Conservation (phyloP, 108 stramenopile genomes). For the Cyclotella baltica region DNA sequence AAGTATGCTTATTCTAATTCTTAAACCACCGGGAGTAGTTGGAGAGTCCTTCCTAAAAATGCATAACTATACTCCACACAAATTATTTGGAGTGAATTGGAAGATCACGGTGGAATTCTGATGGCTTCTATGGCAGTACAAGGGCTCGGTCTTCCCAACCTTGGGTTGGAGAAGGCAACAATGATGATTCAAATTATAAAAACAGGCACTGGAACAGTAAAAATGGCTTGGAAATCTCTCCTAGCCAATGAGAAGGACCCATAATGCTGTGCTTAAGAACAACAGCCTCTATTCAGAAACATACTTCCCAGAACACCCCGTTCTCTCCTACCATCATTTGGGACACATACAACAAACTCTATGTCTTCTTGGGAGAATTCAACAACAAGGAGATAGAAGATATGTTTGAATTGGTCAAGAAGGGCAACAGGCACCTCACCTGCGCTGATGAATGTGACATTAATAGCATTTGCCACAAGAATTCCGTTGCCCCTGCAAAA, state of each 20-base stretch:
- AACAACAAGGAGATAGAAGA: background rate
- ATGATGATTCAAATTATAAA: background rate
- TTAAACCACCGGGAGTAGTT: background rate
- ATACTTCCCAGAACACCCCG: too few species aligned
- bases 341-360: background rate
- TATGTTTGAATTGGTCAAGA: background rate
- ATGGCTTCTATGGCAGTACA: background rate
- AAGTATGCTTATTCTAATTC: constrained; percentile 2
- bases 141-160: constrained; percentile 18
- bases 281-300: too few species aligned
- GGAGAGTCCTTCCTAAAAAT: background rate
- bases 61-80: background rate
- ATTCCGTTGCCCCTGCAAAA: too few species aligned
- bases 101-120: background rate
- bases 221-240: too few species aligned
- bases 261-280: too few species aligned
- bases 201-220: background rate
- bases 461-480: background rate
- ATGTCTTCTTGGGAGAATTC: background rate
- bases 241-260: too few species aligned
- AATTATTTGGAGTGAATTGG: constrained; percentile 1
- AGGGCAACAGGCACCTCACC: background rate
- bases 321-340: background rate
- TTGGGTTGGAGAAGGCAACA: background rate
- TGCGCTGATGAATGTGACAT: background rate